Base-by-base conservation (phyloP, 2,329 filamentous ascomycete species). In the Aspergillus melleus region DNA sequence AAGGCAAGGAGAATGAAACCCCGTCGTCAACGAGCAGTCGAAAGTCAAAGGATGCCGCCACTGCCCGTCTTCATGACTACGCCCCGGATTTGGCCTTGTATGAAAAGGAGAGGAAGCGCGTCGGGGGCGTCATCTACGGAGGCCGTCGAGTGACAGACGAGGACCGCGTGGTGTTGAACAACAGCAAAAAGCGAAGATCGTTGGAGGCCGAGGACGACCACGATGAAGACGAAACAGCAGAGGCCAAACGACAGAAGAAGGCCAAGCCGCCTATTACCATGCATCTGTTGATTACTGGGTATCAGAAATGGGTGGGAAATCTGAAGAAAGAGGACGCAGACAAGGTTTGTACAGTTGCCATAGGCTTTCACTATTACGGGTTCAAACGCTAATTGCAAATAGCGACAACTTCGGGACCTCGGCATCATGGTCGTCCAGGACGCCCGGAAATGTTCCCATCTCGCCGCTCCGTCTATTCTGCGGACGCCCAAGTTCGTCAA, bases 401-500 rank as follows among this genome's bases (percentile, higher is more conserved):
- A 96, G 91, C 88, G 84, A 78, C 90, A 90, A 77, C 83, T 99
- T 57, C 90, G 93, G 61, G 86, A 90, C 50, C 79, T 98, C 39
- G 95, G 95, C 8, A 90, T 99, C 58, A 83, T 88, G 66, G 86
- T 96, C 22, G 89, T 91, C 4, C 84, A 89, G 67, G 90, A 96
- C 70, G 87, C 87, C 26, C 84, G 86, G 52, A 84, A 86, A 49
- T 95, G 91, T 72, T 91, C 94, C 68, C 91, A 96, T 72, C 85
- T 99, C 11, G 92, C 92, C 36, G 94, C 94, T 3, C 95, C 94
- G 0, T 85, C 87, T 47, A 87, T 98, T 62, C 86, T 97, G 36
- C 89, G 95, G 42, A 99, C 95, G 0, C 88, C 91, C 73, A 99
- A 99, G 72, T 99, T 99, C 72, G 88, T 98, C 53, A 90, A 89